Evolutionary conservation across 176 grass and related monocot genomes (phyloP), one percentile per base, ranked within the genome.

Genomic region (Phoenix dactylifera): DNA sequence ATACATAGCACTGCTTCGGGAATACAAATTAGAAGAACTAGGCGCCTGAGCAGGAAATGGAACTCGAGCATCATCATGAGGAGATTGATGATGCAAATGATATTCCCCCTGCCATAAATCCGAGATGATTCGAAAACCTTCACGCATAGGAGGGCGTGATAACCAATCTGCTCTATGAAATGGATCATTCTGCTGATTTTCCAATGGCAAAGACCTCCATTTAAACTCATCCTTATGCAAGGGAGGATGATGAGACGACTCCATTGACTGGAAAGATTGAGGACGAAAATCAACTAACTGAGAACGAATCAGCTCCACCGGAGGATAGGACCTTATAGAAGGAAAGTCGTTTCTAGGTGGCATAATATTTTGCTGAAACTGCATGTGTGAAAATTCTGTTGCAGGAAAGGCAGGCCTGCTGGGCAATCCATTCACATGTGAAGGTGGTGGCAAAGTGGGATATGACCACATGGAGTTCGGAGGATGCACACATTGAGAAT

Each of bases 331-430:
- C 70, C 75, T 67, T 56, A 74, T 72, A 39, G 67, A 68, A 55
- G 70, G 66, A 49, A 76, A 69, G 18, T 84, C 73, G 75, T 72
- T 81, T 67, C 64, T 54, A 19, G 76, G 52, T n/a, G 25, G 56
- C 66, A 82, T 35, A 63, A 66, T 18, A 79, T 79, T 90, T 73
- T 75, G 72, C 16, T 82, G 68, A 54, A 70, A 77, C 23, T 67
- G 82, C 1, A 52, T 64, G 30, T 50, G 50, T 59, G 73, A 63
- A 30, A 63, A 56, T 71, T 89, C 74, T 62, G 70, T 63, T 62
- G 26, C 60, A 63, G 77, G 25, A 71, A 74, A 5, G 49, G 64
- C 56, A 57, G 64, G 55, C 24, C 68, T 63, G 48, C 54, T 52
- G 64, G 76, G 44, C 22, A 72, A 12, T 20, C 14, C 22, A 71